phyloP scores from a whole-genome alignment of 2,329 filamentous ascomycete genomes.

The Fusarium buharicum region DNA sequence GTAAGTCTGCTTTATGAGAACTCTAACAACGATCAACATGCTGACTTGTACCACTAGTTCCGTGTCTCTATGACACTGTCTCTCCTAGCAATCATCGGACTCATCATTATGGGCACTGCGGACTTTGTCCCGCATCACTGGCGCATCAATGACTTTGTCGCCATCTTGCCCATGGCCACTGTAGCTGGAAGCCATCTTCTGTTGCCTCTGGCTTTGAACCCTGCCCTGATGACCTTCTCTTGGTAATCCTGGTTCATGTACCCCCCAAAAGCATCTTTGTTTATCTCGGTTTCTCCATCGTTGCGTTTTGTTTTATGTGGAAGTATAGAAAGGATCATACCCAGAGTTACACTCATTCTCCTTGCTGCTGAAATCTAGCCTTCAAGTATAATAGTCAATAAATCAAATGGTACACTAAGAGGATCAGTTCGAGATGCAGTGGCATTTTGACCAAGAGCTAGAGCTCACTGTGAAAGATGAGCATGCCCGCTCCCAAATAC shows the following conservation, averaged over 20 bases:
- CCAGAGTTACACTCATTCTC: conserved; percentile 17
- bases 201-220: conserved; percentile 78
- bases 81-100: conserved; percentile 65
- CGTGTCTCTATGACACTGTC: conserved; percentile 76
- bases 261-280: conserved; percentile 11
- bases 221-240: conserved; percentile 82
- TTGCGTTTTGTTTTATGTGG: neutral
- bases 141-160: conserved; percentile 76
- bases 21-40: conserved; percentile 42
- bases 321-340: conserved; percentile 25
- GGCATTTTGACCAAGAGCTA: no score
- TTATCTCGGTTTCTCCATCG: neutral
- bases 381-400: conserved; percentile 1
- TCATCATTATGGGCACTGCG: conserved; percentile 72
- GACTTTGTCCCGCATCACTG: conserved; percentile 73
- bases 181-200: conserved; percentile 76
- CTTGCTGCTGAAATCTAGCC: neutral
- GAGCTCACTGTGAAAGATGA: neutral
- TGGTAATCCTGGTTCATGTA: conserved; percentile 59
- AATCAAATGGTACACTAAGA: neutral
- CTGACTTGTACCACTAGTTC: conserved; percentile 60
- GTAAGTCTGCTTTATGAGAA: conserved; percentile 65
- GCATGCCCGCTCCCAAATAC: neutral
- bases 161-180: conserved; percentile 79
- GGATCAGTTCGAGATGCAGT: neutral